Conservation (phyloP, 1,284 basidiomycete species). For the Crucibulum cyathiforme region DNA sequence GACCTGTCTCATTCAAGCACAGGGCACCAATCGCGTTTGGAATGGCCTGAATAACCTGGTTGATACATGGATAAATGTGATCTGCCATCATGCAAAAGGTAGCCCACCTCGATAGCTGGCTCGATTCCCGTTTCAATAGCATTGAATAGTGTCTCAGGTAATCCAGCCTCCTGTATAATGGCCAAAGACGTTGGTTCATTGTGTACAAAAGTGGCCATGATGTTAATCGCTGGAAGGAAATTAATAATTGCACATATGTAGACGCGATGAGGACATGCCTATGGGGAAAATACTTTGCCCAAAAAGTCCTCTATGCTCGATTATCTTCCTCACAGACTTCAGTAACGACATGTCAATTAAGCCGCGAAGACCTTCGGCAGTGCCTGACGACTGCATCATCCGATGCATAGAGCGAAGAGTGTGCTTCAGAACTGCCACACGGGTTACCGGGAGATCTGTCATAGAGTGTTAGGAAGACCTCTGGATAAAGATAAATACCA, state of each 20-base stretch:
- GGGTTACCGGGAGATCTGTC: constrained; percentile 64
- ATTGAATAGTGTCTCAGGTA: constrained; percentile 91
- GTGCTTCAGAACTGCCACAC: constrained; percentile 83
- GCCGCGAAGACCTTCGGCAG: constrained; percentile 92
- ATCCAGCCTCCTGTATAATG: constrained; percentile 90
- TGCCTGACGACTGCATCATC: constrained; percentile 96
- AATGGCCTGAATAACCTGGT: constrained; percentile 86
- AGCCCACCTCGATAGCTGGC: constrained; percentile 79
- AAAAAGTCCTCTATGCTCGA: constrained; percentile 83
- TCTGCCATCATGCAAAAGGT: neutral
- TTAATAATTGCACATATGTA: constrained; percentile 5
- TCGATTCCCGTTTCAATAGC: constrained; percentile 87
- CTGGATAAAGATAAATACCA: constrained; percentile 21
- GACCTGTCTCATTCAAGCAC: constrained; percentile 91
- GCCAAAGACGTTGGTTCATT: constrained; percentile 96
- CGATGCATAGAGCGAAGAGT: constrained; percentile 93
- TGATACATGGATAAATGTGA: neutral
- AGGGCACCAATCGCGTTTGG: constrained; percentile 97
- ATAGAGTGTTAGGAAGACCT: neutral
- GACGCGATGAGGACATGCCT: constrained; percentile 49
- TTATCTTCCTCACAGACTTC: constrained; percentile 87
- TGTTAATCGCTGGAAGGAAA: constrained; percentile 80
- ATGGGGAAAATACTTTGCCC: constrained; percentile 88
- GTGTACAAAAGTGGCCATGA: constrained; percentile 98
- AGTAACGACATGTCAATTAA: constrained; percentile 92